These are phyloP conservation scores for Metarhizium robertsii DNA, from an alignment of 2,329 filamentous ascomycete species.

Conservation along the genomic window DNA sequence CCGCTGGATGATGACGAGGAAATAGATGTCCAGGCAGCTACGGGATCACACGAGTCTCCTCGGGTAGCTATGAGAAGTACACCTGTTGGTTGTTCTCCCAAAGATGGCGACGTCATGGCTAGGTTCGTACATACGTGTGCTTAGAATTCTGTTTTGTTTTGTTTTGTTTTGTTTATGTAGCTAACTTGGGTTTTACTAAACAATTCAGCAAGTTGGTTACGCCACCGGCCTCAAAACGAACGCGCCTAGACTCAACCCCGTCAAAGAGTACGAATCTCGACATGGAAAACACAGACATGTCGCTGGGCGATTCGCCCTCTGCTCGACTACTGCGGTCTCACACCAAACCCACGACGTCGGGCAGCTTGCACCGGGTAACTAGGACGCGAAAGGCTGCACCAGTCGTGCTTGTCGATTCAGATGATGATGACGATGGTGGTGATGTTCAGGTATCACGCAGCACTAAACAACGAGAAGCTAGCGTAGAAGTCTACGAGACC, in stretches of 20 bases:
- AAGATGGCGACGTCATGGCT: not conserved
- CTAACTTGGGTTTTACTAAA: conserved; percentile 10
- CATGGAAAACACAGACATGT: conserved; percentile 3
- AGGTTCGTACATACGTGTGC: not conserved
- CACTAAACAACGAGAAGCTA: conserved; percentile 9
- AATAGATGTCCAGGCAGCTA: conserved; percentile 5
- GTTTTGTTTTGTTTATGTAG: too few species aligned
- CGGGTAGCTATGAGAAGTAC: not conserved
- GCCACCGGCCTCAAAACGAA: conserved; percentile 30
- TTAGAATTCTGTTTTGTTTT: not conserved
- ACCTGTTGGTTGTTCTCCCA: not conserved
- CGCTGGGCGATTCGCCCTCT: conserved; percentile 15
- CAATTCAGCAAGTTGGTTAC: conserved; percentile 18
- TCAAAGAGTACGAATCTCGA: conserved; percentile 8
- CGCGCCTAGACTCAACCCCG: conserved; percentile 15
- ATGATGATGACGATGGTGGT: conserved; percentile 12
- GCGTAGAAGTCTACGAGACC: conserved; percentile 17
- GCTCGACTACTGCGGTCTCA: conserved; percentile 9
- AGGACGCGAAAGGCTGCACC: conserved; percentile 3
- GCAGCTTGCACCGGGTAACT: not conserved
- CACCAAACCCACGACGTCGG: not conserved
- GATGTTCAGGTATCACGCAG: not conserved
- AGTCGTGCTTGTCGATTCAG: conserved; percentile 24
- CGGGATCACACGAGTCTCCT: not conserved
- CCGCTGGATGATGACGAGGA: conserved; percentile 12